These are phyloP conservation scores for Pythium monospermum DNA, from an alignment of 352 stramenopile genomes.

Conservation along the genomic window DNA sequence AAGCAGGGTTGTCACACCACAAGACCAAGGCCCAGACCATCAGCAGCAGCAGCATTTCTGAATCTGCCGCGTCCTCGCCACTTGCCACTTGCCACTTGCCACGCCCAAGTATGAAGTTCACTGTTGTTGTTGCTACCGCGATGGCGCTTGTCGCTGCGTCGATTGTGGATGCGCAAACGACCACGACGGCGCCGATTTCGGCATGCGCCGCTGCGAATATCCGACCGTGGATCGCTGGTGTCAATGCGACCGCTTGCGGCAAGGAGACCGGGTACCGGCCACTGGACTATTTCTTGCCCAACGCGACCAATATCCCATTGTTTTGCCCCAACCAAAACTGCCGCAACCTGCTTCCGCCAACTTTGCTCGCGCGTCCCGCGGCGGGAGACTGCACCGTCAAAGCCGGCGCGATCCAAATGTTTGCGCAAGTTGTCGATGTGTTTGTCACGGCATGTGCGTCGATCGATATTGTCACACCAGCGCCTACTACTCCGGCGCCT, in stretches of 20 bases:
- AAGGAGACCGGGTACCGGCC: background rate
- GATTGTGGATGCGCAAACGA: background rate
- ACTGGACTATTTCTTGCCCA: background rate
- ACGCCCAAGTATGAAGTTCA: too few relatives aligned
- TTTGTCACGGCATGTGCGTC: background rate
- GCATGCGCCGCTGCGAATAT: background rate
- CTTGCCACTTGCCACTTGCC: too few relatives aligned
- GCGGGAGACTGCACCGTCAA: conserved; percentile 7
- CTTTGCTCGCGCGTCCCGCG: background rate
- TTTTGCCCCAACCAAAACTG: conserved; percentile 4
- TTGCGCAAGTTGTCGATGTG: background rate
- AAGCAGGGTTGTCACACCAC: too few relatives aligned
- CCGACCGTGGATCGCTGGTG: conserved; percentile 9
- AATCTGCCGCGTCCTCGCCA: too few relatives aligned
- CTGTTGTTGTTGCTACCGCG: conserved; percentile 5
- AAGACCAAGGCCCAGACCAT: too few relatives aligned
- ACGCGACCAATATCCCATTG: background rate
- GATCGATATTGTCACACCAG: background rate
- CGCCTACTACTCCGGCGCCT: background rate
- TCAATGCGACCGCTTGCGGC: background rate
- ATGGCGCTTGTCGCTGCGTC: background rate
- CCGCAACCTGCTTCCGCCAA: background rate
- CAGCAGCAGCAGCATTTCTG: too few relatives aligned
- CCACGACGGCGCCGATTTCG: background rate
- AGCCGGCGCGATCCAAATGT: background rate